Base-by-base conservation (phyloP, 2,329 filamentous ascomycete species). In the Exophiala bonariae region DNA sequence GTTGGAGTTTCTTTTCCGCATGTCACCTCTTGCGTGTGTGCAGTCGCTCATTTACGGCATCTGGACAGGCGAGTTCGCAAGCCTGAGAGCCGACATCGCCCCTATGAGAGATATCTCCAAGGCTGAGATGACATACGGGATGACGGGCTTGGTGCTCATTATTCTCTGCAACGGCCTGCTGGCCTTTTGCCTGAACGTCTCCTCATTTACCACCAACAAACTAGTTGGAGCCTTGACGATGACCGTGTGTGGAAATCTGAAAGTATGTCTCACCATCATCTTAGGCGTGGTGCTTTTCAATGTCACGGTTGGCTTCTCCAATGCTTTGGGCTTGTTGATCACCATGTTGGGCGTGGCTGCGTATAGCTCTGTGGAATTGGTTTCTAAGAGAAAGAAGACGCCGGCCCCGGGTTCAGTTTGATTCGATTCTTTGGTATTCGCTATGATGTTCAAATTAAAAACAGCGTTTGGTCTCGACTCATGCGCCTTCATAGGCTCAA, bases 1-100 rank as follows among this genome's bases (percentile, higher is more conserved):
- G 2, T 70, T 82, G 51, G 81, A 85, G 59, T 73, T 83, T 14
- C 73, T 83, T n/a, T 71, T 80, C 59, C 75, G 79, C 62, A 80
- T 83, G 77, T 81, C 78, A 10, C 81, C 80, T 1, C 71, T 84
- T 7, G 81, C 81, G 9, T 78, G 74, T 31, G 58, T 76, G 30
- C 79, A 82, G 63, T 77, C 78, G 13, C 57, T 81, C 35, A 59
- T 74, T 33, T 80, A 75, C 63, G 76, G 78, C 16, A 66, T 69
- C 43, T 66, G 73, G 22, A 75, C 71, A 13, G 80, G 80, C 48
- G 81, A 85, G 62, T 63, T 80, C 9, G 54, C 62, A 22, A 65
- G 8, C n/a, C 17, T 34, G n/a, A 14, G 6, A 8, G 17, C 13
- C 13, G 13, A 14, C 17, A 14, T 34, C 32, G 13, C 32, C 32